Conservation (phyloP, 345 rosid genomes). For the Hibiscus trionum region DNA sequence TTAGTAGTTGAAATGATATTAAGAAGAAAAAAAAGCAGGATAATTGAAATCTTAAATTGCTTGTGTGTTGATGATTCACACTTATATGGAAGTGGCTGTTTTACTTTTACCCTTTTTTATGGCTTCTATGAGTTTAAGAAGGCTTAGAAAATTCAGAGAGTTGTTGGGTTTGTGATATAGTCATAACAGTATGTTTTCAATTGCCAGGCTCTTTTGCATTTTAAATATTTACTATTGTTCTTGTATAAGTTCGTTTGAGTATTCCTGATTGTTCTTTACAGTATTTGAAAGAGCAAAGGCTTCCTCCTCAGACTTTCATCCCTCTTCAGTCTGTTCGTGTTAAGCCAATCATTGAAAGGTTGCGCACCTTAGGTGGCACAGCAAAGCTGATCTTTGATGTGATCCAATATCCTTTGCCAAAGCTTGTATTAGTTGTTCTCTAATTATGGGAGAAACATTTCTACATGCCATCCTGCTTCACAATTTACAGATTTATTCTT, state of each 20-base stretch:
- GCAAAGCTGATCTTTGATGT: conserved; percentile 82
- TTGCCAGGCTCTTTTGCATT: not conserved
- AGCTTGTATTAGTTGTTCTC: not conserved
- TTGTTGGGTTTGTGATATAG: not conserved
- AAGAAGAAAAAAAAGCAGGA: not conserved
- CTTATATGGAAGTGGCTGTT: not conserved
- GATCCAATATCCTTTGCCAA: conserved; percentile 80
- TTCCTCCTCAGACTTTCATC: conserved; percentile 97
- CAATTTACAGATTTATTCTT: not conserved
- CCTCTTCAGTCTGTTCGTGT: conserved; percentile 94
- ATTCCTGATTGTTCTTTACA: conserved; percentile 34
- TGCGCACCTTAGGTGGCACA: conserved; percentile 76
- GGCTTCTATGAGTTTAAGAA: not conserved
- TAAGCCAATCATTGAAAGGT: conserved; percentile 73
- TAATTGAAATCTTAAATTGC: not conserved
- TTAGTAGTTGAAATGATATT: not conserved
- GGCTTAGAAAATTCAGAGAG: not conserved
- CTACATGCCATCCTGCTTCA: not conserved
- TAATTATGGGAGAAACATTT: not conserved
- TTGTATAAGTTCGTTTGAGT: conserved; percentile 5
- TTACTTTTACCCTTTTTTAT: not conserved
- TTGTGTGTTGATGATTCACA: not conserved
- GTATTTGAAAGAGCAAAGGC: conserved; percentile 97
- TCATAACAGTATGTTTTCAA: not conserved
- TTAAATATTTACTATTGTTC: not conserved